Evolutionary conservation across 78 protist genomes (phyloP).

Genomic region (Tieghemostelium lacteum): DNA sequence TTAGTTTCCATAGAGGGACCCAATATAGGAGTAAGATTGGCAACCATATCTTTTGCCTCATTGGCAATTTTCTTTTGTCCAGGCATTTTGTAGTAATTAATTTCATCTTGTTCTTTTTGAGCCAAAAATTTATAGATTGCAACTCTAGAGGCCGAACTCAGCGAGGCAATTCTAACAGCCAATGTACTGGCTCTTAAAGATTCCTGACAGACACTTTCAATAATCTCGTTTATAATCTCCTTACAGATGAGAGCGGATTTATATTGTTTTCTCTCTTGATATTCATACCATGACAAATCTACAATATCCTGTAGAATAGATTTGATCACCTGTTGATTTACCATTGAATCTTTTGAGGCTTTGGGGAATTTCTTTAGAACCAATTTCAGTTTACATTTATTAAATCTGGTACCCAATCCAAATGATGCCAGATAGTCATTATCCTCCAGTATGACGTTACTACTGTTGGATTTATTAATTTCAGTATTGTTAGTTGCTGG

Average conservation of each 20-base stretch:
- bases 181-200: constrained; percentile 41
- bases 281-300: constrained; percentile 22
- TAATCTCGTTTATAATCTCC: constrained; percentile 12
- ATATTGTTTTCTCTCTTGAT: constrained; percentile 3
- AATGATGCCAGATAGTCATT: constrained; percentile 19
- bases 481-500: not conserved
- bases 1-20: constrained; percentile 2
- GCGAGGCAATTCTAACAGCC: constrained; percentile 44
- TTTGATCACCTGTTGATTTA: constrained; percentile 13
- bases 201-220: constrained; percentile 14
- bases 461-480: too few species aligned
- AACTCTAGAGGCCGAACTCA: not conserved
- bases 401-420: constrained; percentile 38
- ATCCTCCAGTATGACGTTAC: constrained; percentile 5
- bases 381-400: constrained; percentile 55
- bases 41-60: constrained; percentile 35
- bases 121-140: constrained; percentile 38
- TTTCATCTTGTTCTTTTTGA: constrained; percentile 61
- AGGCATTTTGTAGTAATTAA: constrained; percentile 16
- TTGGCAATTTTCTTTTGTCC: constrained; percentile 21
- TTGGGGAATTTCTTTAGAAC: constrained; percentile 47
- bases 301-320: constrained; percentile 40
- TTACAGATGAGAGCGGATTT: not conserved
- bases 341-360: constrained; percentile 13
- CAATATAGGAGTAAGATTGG: not conserved